Evolutionary conservation across 2,329 filamentous ascomycete genomes (phyloP).

Genomic region (Aspergillus fischeri): DNA sequence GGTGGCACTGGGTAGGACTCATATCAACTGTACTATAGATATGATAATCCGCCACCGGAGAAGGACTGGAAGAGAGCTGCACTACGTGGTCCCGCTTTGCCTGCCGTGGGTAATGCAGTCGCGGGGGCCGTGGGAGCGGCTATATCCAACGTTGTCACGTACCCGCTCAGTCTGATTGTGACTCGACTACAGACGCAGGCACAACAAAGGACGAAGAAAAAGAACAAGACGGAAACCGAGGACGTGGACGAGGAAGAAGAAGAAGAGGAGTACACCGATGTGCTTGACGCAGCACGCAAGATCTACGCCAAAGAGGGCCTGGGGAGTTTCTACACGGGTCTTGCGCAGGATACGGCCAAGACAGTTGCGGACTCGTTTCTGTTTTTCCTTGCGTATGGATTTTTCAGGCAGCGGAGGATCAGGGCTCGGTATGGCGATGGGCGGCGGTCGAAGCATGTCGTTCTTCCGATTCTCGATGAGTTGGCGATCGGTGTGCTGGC

Average conservation of each 20-base stretch:
- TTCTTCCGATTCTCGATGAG: slow-evolving; percentile 65
- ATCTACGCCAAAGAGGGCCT: slow-evolving; percentile 72
- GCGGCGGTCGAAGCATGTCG: slow-evolving; percentile 23
- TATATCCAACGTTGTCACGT: slow-evolving; percentile 71
- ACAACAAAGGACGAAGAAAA: slow-evolving; percentile 42
- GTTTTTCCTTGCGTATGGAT: slow-evolving; percentile 79
- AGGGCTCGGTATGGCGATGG: slow-evolving; percentile 26
- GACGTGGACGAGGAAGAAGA: slow-evolving; percentile 48
- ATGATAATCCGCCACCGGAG: slow-evolving; percentile 28
- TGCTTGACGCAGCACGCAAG: slow-evolving; percentile 65
- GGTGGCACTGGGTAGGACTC: slow-evolving; percentile 30
- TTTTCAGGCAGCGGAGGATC: slow-evolving; percentile 46
- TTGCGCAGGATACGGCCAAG: slow-evolving; percentile 62
- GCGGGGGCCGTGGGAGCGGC: slow-evolving; percentile 76
- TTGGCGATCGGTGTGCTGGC: slow-evolving; percentile 66
- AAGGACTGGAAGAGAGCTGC: slow-evolving; percentile 30
- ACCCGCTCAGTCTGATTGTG: slow-evolving; percentile 77
- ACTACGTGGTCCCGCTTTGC: slow-evolving; percentile 49
- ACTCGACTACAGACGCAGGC: slow-evolving; percentile 74
- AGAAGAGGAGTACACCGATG: slow-evolving; percentile 55
- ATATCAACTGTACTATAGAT: slow-evolving; percentile 43
- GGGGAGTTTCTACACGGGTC: slow-evolving; percentile 66
- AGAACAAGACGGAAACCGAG: slow-evolving; percentile 35
- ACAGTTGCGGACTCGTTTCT: slow-evolving; percentile 72
- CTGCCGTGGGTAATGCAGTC: slow-evolving; percentile 74